phyloP scores from a whole-genome alignment of 2,329 filamentous ascomycete genomes.

The Fonsecaea multimorphosa region DNA sequence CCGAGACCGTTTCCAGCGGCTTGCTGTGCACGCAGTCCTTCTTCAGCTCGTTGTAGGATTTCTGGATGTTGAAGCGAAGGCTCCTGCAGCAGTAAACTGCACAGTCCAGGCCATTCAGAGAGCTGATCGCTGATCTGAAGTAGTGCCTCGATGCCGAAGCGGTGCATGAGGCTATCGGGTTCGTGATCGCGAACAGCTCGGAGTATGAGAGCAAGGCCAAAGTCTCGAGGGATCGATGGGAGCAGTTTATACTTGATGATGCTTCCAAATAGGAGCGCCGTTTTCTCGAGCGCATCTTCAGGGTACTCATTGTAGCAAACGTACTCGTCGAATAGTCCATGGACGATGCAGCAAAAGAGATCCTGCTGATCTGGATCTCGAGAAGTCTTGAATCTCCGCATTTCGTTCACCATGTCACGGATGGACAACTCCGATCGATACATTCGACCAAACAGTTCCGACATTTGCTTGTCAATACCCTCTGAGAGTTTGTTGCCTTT shows the following conservation, averaged over 20 bases:
- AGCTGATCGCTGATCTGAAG: conserved; percentile 85
- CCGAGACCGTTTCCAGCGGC: conserved; percentile 57
- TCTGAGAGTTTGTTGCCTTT: conserved; percentile 76
- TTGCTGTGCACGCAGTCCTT: conserved; percentile 68
- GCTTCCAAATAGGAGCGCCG: conserved; percentile 92
- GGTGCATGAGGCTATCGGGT: conserved; percentile 91
- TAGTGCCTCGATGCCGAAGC: conserved; percentile 93
- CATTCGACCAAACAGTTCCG: conserved; percentile 97
- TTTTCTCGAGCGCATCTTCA: conserved; percentile 92
- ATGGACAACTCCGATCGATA: conserved; percentile 90
- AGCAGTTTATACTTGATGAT: conserved; percentile 95
- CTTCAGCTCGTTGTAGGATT: conserved; percentile 80
- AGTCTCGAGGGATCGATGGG: conserved; percentile 85
- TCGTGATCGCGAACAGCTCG: conserved; percentile 88
- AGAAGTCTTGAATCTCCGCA: conserved; percentile 88
- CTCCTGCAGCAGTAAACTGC: conserved; percentile 81
- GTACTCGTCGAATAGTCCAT: conserved; percentile 96
- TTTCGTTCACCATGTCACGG: conserved; percentile 79
- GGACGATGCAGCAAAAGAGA: conserved; percentile 97
- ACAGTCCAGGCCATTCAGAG: conserved; percentile 94
- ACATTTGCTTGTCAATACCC: conserved; percentile 87
- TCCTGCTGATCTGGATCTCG: conserved; percentile 85
- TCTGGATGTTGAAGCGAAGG: conserved; percentile 83
- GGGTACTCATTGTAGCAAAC: conserved; percentile 95
- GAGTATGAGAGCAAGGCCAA: conserved; percentile 96